Base-by-base conservation (phyloP, 768 basidiomycete genomes). In the Pulveroboletus sp. region DNA sequence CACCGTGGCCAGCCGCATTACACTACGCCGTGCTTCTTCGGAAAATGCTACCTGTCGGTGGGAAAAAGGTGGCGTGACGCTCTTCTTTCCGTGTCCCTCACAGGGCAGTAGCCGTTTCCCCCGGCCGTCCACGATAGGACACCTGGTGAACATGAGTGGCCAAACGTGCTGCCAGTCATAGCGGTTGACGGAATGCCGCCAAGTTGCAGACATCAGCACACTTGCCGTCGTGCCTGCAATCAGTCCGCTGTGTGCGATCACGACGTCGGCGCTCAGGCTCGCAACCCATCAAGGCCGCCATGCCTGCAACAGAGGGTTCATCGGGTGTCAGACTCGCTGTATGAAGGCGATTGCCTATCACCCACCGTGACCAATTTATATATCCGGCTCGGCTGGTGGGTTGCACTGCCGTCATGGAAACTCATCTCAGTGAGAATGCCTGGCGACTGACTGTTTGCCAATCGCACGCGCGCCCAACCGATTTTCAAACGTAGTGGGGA, bases 371-470 rank as follows among this genome's bases (percentile, higher is more conserved):
- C 30, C n/a, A 6, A 21, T 39, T 5, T 17, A 11, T 21, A 27
- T 7, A 28, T 47, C 43, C 39, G 6, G 9, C 18, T 35, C 17
- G 14, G 21, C 43, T 24, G 30, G 36, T 50, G 27, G 31, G 24
- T 43, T 28, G 40, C 37, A 37, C 24, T 30, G 33, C 48, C 39
- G 41, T 6, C 55, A 53, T 63, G 50, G 61, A 51, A 54, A 64
- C 64, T 40, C 44, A 21, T 44, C 44, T n/a, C 39, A 11, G 27
- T 36, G 47, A 32, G 26, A 45, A 49, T n/a, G 15, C 4, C 18
- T 21, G 21, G 21, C 21, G 21, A 4, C 43, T 8, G 8, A 24
- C 31, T 31, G 10, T 33, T 18, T 31, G 32, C 41, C 33, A 42
- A 43, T 44, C 8, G 7, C 39, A 28, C 21, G 31, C 50, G 27